Base-by-base conservation (phyloP, 306 rosid genomes). In the Alnus rubra region DNA sequence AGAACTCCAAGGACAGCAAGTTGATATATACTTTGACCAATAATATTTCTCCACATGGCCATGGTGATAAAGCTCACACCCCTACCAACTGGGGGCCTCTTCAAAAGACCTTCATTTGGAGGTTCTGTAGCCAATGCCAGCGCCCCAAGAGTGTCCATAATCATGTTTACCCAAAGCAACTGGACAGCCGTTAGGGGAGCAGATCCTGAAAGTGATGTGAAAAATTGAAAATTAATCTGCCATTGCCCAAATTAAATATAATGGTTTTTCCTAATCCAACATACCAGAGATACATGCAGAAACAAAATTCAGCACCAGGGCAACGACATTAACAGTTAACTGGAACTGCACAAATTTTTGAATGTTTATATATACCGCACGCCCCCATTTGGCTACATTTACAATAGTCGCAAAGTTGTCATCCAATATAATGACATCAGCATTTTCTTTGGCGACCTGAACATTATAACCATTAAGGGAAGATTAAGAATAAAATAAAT, bases 91-190 rank as follows among this genome's bases (percentile, higher is more conserved):
- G 99, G 98, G 10, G 81, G 85, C 82, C 92, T 82, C 80, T 91
- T 45, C 93, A 95, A 79, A 44, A 95, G 92, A 77, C 76, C 95
- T n/a, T 91, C 91, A 13, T 87, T 84, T 39, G 98, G 99, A 83
- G 99, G 98, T 80, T 95, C 99, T 31, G 99, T 95, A 49, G 99
- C 99, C 73, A 95, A 86, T 58, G 99, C 99, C 83, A 95, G 80
- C 42, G 99, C 99, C 58, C 99, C 99, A 58, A 95, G 92, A 56
- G 99, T 93, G 90, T 95, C 99, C 99, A 95, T 95, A 72, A 95
- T 95, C 94, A 95, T 87, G 90, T 95, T 95, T 37, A 93, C 99
- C 99, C 99, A 95, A 58, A 95, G 97, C 86, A 95, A 70, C 78
- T 95, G 99, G 65, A 95, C 99, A 48, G 96, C 98, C 18, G 99